A percentile compares a stretch with the other conserved stretches of the same genome.
Evolutionary conservation across 768 basidiomycete genomes (phyloP).

Genomic region (Collybiopsis luxurians): DNA sequence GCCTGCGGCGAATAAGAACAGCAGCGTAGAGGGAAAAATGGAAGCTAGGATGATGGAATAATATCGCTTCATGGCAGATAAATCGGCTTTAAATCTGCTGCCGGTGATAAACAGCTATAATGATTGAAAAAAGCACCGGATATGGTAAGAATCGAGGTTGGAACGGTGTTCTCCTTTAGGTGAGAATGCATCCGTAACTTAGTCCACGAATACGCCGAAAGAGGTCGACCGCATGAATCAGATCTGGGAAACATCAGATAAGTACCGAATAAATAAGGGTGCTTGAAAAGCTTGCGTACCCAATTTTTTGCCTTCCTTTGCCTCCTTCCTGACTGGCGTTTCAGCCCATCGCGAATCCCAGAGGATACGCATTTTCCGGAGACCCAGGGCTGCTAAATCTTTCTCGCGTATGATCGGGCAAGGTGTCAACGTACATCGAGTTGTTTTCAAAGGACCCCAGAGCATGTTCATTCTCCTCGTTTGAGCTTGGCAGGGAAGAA

Average conservation of each 20-base stretch:
- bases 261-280: not conserved
- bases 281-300: not conserved
- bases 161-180: not conserved
- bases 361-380: constrained; percentile 4
- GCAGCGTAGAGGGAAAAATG: not conserved
- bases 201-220: constrained; percentile 2
- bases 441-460: not conserved
- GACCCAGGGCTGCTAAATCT: constrained; percentile 3
- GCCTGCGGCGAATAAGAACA: not conserved
- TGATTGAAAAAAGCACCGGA: not conserved
- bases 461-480: not conserved
- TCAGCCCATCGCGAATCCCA: constrained; percentile 7
- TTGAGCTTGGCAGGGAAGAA: not conserved
- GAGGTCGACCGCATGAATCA: not conserved
- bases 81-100: not conserved
- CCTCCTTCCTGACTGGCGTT: not conserved
- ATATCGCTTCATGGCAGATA: not conserved
- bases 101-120: constrained; percentile 3
- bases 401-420: constrained; percentile 1
- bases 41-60: not conserved
- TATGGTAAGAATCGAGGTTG: not conserved
- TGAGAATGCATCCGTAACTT: not conserved
- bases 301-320: not conserved
- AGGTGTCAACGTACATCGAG: not conserved
- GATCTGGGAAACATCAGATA: constrained; percentile 3